Evolutionary conservation across 148 eudicot species (phyloP).

Genomic region (Spergularia marina): DNA sequence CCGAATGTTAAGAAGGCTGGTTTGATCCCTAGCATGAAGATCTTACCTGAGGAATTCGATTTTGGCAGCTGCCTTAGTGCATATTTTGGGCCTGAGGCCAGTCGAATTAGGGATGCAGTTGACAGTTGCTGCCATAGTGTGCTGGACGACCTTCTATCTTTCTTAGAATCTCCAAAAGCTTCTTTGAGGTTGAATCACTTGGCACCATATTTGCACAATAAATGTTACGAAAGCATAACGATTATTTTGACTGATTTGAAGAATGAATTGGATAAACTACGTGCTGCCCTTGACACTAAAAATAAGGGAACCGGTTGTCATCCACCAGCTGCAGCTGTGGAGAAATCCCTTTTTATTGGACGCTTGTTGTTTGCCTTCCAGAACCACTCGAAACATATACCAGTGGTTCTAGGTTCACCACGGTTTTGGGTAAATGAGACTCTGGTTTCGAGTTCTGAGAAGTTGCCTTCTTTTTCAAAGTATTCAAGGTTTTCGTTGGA

Average conservation of each 20-base stretch:
- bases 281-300: conserved; percentile 43
- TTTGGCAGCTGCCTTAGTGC: conserved; percentile 72
- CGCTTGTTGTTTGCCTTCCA: conserved; percentile 85
- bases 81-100: conserved; percentile 77
- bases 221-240: conserved; percentile 65
- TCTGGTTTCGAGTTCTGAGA: conserved; percentile 38
- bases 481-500: conserved; percentile 47
- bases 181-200: conserved; percentile 65
- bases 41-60: conserved; percentile 56
- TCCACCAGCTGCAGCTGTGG: conserved; percentile 52
- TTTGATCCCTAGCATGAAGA: conserved; percentile 43
- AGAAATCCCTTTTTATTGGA: conserved; percentile 83
- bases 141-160: conserved; percentile 71
- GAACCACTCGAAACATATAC: conserved; percentile 78
- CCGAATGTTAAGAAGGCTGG: conserved; percentile 52
- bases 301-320: conserved; percentile 30
- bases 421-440: conserved; percentile 68
- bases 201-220: conserved; percentile 69
- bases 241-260: conserved; percentile 61
- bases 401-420: conserved; percentile 83
- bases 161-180: conserved; percentile 94
- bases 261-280: conserved; percentile 63
- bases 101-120: conserved; percentile 83
- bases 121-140: conserved; percentile 72
- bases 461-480: conserved; percentile 44